phyloP scores from a whole-genome alignment of 331 rosid genomes.

The Rosa hybrid region DNA sequence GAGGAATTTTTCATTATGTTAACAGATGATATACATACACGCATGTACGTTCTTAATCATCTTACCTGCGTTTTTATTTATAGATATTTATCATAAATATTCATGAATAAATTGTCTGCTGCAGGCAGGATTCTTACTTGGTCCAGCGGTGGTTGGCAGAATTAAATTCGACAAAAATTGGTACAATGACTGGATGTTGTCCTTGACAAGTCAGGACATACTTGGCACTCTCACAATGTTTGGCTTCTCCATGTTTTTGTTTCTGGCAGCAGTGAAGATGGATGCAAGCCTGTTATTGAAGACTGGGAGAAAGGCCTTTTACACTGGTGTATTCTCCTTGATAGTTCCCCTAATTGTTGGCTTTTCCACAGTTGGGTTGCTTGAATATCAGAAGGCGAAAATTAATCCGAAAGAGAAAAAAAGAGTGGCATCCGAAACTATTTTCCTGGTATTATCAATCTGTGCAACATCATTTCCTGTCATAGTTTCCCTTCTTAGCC shows the following conservation, averaged over 20 bases:
- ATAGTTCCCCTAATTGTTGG: constrained; percentile 45
- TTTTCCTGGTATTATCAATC: constrained; percentile 25
- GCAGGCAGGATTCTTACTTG: constrained; percentile 10
- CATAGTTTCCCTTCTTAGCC: constrained; percentile 28
- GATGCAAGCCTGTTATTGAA: constrained; percentile 45
- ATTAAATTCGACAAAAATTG: no score
- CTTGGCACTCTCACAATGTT: constrained; percentile 53
- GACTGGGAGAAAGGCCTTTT: constrained; percentile 48
- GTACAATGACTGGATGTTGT: background rate
- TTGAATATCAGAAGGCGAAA: background rate
- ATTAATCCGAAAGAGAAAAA: background rate
- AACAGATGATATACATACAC: background rate
- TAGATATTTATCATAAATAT: background rate
- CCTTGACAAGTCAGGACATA: constrained; percentile 15
- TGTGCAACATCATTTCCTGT: constrained; percentile 31
- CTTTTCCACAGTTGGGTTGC: background rate
- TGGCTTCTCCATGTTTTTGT: constrained; percentile 55
- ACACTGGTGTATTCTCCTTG: constrained; percentile 42
- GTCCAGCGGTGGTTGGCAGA: background rate
- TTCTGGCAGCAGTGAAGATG: constrained; percentile 61
- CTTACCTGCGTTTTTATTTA: background rate
- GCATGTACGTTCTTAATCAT: background rate
- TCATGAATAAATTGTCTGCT: background rate
- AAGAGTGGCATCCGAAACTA: background rate
- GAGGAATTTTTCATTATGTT: no score